Base-by-base conservation (phyloP, 306 rosid species). In the Cyamopsis tetragonoloba region DNA sequence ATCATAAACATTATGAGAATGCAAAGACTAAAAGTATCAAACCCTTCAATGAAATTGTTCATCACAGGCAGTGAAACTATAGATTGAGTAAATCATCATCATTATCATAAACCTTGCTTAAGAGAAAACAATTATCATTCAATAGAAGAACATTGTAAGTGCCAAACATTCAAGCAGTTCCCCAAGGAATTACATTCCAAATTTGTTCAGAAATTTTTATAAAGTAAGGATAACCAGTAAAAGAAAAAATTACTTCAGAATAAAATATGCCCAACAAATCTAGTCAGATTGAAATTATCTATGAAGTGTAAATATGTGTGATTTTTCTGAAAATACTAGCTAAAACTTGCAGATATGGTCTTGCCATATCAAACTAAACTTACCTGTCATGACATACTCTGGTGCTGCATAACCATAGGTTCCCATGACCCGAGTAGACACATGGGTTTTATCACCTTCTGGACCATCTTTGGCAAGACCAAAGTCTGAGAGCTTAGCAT, bases 381-480 rank as follows among this genome's bases (percentile, higher is more conserved):
- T 62, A 92, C 98, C 98, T 2, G 98, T 92, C 98, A 92, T 92
- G 55, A 92, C 98, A 73, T 92, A 92, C 79, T 92, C 98, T 14
- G 98, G 98, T 38, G 98, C 98, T 28, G 98, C 98, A 19, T 92
- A 92, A 59, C 98, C 98, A 61, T 92, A 92, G 18, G 98, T 92
- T 82, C 98, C 98, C 98, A 92, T 92, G 67, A 92, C 98, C 23
- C 98, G 92, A 32, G 98, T 92, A 18, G 98, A 92, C 51, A 92
- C 98, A 26, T 92, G 98, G 57, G 98, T 92, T 80, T 92, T 92
- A 63, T 92, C 98, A 68, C 96, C 98, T 72, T 87, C 98, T 0
- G 98, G 98, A 57, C 98, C 98, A 75, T 92, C 98, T 86, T 92
- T 92, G 62, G 98, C 98, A 17, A 92, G 98, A 70, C 98, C 98